These are phyloP conservation scores for Aspergillus biplanus DNA, from an alignment of 495 filamentous ascomycete species.

Conservation along the genomic window DNA sequence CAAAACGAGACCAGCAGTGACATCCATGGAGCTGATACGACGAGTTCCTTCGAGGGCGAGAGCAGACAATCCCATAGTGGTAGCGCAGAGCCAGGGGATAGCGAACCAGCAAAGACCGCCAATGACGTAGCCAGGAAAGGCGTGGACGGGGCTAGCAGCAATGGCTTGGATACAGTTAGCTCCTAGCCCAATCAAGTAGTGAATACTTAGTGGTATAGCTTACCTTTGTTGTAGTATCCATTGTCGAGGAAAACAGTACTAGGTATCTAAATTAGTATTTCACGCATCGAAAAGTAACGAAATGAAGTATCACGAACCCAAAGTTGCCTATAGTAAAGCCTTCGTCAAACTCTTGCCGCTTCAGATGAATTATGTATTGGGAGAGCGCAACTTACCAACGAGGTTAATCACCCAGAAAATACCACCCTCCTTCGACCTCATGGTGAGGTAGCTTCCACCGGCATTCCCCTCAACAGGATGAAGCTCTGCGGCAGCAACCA, in stretches of 20 bases:
- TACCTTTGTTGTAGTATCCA: slow-evolving; percentile 84
- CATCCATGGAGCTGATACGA: slow-evolving; percentile 74
- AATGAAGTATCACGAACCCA: slow-evolving; percentile 27
- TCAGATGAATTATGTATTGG: background rate
- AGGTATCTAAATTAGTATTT: slow-evolving; percentile 13
- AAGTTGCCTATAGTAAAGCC: slow-evolving; percentile 32
- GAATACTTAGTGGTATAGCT: background rate
- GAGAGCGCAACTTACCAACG: slow-evolving; percentile 68
- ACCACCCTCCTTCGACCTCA: slow-evolving; percentile 82
- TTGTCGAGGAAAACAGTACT: slow-evolving; percentile 81
- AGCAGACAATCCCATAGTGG: slow-evolving; percentile 90
- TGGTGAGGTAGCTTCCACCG: slow-evolving; percentile 85
- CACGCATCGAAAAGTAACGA: background rate
- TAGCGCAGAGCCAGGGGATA: slow-evolving; percentile 91
- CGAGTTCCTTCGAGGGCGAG: slow-evolving; percentile 77
- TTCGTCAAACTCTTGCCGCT: background rate
- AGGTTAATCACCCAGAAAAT: slow-evolving; percentile 98
- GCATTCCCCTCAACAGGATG: slow-evolving; percentile 88
- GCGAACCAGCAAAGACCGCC: slow-evolving; percentile 95
- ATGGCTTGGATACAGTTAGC: slow-evolving; percentile 56
- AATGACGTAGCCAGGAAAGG: slow-evolving; percentile 90
- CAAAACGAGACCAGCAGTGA: slow-evolving; percentile 84
- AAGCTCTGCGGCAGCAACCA: slow-evolving; percentile 66
- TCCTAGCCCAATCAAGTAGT: background rate
- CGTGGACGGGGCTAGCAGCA: slow-evolving; percentile 84